Evolutionary conservation across 192 early-diverging fungal species (phyloP).

Genomic region (Linnemannia schmuckeri): DNA sequence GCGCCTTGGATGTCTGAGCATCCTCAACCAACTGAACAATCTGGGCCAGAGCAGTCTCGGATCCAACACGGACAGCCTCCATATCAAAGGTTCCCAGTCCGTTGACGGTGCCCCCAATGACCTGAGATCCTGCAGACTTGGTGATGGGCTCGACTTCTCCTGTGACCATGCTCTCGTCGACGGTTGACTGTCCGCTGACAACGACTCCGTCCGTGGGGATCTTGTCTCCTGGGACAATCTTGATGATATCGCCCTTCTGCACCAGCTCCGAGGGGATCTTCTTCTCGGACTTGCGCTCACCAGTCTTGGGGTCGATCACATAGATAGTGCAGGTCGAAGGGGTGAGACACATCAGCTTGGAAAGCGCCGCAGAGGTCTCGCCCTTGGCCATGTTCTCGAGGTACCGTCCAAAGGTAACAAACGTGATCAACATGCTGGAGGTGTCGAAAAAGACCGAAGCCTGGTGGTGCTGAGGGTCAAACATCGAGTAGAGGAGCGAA

Average conservation of each 20-base stretch:
- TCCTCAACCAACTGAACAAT: slow-evolving; percentile 94
- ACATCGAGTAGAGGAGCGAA: slow-evolving; percentile 76
- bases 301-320: slow-evolving; percentile 58
- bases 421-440: slow-evolving; percentile 90
- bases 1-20: slow-evolving; percentile 95
- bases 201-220: slow-evolving; percentile 92
- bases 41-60: slow-evolving; percentile 91
- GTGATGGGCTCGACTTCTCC: slow-evolving; percentile 89
- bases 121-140: slow-evolving; percentile 72
- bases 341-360: slow-evolving; percentile 89
- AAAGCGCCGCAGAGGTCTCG: slow-evolving; percentile 89
- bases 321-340: slow-evolving; percentile 80
- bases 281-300: slow-evolving; percentile 70
- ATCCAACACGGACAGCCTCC: slow-evolving; percentile 87
- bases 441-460: slow-evolving; percentile 97
- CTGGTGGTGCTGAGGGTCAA: slow-evolving; percentile 59
- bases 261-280: slow-evolving; percentile 89
- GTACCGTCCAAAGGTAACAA: slow-evolving; percentile 93
- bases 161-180: slow-evolving; percentile 98
- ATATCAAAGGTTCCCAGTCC: slow-evolving; percentile 88
- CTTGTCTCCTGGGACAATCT: slow-evolving; percentile 93
- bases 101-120: slow-evolving; percentile 98
- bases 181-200: slow-evolving; percentile 76
- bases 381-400: slow-evolving; percentile 97
- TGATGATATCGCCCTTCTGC: slow-evolving; percentile 86